Percentiles rank a stretch among this genome's conserved stretches.
phyloP scores from a whole-genome alignment of 2,329 filamentous ascomycete genomes.

The Colletotrichum zoysiae region DNA sequence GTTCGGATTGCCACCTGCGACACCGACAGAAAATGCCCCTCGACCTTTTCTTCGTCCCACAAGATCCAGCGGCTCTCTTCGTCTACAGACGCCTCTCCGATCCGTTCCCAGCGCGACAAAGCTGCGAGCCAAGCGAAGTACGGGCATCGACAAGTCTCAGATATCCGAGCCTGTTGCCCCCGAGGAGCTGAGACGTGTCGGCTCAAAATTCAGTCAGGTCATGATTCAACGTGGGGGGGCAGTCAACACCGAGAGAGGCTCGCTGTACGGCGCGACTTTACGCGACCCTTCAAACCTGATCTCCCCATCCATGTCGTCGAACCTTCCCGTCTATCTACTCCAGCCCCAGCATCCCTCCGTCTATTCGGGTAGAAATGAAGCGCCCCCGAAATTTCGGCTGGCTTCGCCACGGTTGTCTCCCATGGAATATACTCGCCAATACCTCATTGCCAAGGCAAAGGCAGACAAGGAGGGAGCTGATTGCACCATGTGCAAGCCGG shows the following conservation, averaged over 20 bases:
- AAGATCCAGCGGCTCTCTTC: conserved; percentile 31
- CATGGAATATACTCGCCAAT: conserved; percentile 56
- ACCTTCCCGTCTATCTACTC: conserved; percentile 33
- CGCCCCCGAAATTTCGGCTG: conserved; percentile 32
- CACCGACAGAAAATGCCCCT: conserved; percentile 4
- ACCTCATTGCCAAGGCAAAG: conserved; percentile 51
- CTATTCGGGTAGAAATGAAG: conserved; percentile 30
- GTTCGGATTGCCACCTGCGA: conserved; percentile 29
- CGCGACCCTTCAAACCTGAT: conserved; percentile 34
- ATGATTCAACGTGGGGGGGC: conserved; percentile 13
- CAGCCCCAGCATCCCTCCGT: conserved; percentile 35
- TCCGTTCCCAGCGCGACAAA: conserved; percentile 30
- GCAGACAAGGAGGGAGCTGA: conserved; percentile 45
- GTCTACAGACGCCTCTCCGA: conserved; percentile 17
- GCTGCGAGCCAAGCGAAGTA: conserved; percentile 38
- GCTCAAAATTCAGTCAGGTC: conserved; percentile 21
- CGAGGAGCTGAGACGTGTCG: conserved; percentile 34
- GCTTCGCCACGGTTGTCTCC: conserved; percentile 50
- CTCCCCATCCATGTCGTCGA: conserved; percentile 22
- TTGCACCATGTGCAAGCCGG: conserved; percentile 49
- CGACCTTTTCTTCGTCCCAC: conserved; percentile 31
- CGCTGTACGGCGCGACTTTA: conserved; percentile 1
- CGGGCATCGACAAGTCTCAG: conserved; percentile 31
- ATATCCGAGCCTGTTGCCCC: conserved; percentile 37
- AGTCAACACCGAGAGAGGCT: conserved; percentile 8